Conservation (phyloP, 2,329 filamentous ascomycete genomes). For the Pseudogymnoascus sp. region DNA sequence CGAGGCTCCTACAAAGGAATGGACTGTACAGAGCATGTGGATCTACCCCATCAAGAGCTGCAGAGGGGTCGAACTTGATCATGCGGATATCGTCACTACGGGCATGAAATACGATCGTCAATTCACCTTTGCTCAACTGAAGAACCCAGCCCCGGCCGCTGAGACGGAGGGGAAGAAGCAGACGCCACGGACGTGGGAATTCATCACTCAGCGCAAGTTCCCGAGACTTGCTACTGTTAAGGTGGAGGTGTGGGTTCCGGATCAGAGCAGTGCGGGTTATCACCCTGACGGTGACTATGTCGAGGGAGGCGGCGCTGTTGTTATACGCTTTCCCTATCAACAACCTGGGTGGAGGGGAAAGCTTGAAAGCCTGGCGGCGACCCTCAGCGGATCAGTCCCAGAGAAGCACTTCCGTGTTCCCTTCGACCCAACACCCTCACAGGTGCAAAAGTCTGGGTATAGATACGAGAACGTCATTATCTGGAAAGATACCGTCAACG, state of each 20-base stretch:
- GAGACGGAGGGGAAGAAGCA: conserved; percentile 29
- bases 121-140: conserved; percentile 70
- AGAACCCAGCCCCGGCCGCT: conserved; percentile 33
- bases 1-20: conserved; percentile 30
- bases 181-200: conserved; percentile 52
- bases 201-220: conserved; percentile 62
- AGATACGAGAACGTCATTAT: conserved; percentile 52
- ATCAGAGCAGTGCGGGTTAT: conserved; percentile 47
- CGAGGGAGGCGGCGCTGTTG: conserved; percentile 50
- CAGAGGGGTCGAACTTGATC: conserved; percentile 62
- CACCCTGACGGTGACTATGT: conserved; percentile 40
- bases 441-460: conserved; percentile 54
- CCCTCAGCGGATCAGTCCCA: conserved; percentile 43
- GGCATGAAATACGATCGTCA: conserved; percentile 75
- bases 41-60: conserved; percentile 83
- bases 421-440: conserved; percentile 49
- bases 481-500: conserved; percentile 50
- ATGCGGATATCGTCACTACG: conserved; percentile 54
- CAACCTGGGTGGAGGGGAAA: conserved; percentile 41
- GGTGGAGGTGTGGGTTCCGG: conserved; percentile 61
- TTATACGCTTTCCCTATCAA: conserved; percentile 59
- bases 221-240: conserved; percentile 63
- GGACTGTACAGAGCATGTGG: conserved; percentile 60
- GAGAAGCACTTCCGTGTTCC: conserved; percentile 61
- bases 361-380: conserved; percentile 40